phyloP scores from a whole-genome alignment of 768 basidiomycete genomes.

The Hericium coralloides region DNA sequence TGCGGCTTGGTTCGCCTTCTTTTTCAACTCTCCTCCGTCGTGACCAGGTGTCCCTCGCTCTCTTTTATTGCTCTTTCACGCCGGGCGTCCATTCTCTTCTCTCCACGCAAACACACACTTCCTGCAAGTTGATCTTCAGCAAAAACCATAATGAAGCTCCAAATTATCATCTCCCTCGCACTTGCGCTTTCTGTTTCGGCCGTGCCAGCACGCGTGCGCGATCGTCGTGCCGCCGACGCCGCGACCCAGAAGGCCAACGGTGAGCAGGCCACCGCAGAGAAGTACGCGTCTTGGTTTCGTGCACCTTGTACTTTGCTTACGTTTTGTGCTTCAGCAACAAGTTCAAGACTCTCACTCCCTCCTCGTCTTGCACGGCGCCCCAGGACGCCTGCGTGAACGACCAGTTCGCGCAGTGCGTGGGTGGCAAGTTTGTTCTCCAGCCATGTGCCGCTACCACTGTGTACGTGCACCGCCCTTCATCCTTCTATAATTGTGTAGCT shows the following conservation, averaged over 20 bases:
- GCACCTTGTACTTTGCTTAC: slow-evolving; percentile 1
- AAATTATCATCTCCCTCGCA: slow-evolving; percentile 12
- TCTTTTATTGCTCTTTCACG: background rate
- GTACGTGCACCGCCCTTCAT: slow-evolving; percentile 9
- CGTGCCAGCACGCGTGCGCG: slow-evolving; percentile 5
- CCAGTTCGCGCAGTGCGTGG: slow-evolving; percentile 49
- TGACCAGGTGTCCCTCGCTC: slow-evolving; percentile 5
- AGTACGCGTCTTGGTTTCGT: slow-evolving; percentile 14
- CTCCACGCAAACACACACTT: too few species aligned
- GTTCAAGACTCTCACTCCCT: slow-evolving; percentile 37
- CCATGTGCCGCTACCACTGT: slow-evolving; percentile 16
- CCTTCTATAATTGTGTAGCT: background rate
- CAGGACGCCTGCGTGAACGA: slow-evolving; percentile 40
- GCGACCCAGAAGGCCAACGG: slow-evolving; percentile 16
- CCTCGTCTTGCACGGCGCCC: slow-evolving; percentile 36
- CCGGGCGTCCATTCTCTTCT: too few species aligned
- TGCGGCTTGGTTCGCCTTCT: background rate
- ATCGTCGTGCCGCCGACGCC: too few species aligned
- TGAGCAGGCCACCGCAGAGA: slow-evolving; percentile 20
- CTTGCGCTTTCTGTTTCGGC: slow-evolving; percentile 21
- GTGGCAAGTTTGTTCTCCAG: slow-evolving; percentile 27
- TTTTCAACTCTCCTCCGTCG: background rate
- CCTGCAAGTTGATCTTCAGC: background rate
- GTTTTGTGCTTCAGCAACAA: slow-evolving; percentile 20
- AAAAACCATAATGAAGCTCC: background rate